Evolutionary conservation across 179 eudicot genomes (phyloP).

Genomic region (Camellia oleifera): DNA sequence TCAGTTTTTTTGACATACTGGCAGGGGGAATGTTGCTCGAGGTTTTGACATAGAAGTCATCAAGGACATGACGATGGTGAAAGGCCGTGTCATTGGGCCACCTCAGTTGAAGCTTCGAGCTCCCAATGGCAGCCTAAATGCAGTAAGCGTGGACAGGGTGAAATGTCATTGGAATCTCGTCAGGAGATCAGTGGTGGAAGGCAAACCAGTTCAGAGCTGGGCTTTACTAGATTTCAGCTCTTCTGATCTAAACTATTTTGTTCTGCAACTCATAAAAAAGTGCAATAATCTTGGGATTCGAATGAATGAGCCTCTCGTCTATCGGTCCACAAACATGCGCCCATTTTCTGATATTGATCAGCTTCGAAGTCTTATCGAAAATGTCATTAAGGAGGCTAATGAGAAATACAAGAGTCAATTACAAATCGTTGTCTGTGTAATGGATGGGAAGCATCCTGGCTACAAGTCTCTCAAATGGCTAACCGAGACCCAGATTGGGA

Average conservation of each 20-base stretch:
- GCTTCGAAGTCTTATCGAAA: slow-evolving; percentile 29
- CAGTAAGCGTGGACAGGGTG: slow-evolving; percentile 35
- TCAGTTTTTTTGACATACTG: background rate
- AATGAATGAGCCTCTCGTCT: slow-evolving; percentile 32
- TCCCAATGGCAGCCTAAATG: slow-evolving; percentile 15
- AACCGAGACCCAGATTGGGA: slow-evolving; percentile 54
- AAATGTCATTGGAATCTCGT: slow-evolving; percentile 64
- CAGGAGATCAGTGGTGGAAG: slow-evolving; percentile 42
- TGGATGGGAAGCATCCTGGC: slow-evolving; percentile 39
- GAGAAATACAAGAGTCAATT: slow-evolving; percentile 20
- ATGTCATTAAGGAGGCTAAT: slow-evolving; percentile 23
- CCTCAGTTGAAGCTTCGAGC: slow-evolving; percentile 50
- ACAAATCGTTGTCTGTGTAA: slow-evolving; percentile 63
- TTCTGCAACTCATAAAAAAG: slow-evolving; percentile 35
- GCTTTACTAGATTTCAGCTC: slow-evolving; percentile 48
- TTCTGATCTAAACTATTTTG: slow-evolving; percentile 24
- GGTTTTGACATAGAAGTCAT: slow-evolving; percentile 43
- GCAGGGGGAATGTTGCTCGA: slow-evolving; percentile 36
- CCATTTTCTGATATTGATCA: slow-evolving; percentile 17
- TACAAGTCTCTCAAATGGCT: slow-evolving; percentile 62
- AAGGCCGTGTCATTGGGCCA: slow-evolving; percentile 53
- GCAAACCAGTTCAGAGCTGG: slow-evolving; percentile 51
- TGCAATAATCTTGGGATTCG: slow-evolving; percentile 38
- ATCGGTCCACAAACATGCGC: background rate
- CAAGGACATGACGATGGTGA: slow-evolving; percentile 48